Percentiles rank a stretch among this genome's conserved stretches.
These are phyloP conservation scores for Leptodontidium sp. DNA, from an alignment of 2,329 filamentous ascomycete genomes.

Conservation along the genomic window DNA sequence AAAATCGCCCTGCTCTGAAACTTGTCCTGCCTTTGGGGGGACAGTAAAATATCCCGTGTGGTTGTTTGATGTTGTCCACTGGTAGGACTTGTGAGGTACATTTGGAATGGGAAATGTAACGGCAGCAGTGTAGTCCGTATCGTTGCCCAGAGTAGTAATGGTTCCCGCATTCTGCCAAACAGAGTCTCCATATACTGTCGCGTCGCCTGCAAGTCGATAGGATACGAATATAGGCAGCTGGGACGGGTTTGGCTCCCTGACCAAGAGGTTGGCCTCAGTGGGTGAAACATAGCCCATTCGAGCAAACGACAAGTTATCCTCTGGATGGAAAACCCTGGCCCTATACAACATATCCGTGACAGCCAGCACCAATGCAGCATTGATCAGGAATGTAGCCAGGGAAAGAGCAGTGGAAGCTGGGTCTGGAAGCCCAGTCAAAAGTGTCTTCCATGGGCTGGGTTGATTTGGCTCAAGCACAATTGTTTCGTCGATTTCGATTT, in stretches of 20 bases:
- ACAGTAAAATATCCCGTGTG: constrained; percentile 83
- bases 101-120: constrained; percentile 71
- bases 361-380: constrained; percentile 72
- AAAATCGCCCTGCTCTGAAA: constrained; percentile 73
- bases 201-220: constrained; percentile 62
- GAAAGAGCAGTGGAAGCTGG: constrained; percentile 73
- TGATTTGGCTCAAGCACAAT: constrained; percentile 65
- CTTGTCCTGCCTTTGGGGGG: constrained; percentile 73
- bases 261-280: constrained; percentile 78
- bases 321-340: constrained; percentile 73
- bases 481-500: constrained; percentile 70
- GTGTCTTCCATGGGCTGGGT: constrained; percentile 65
- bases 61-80: constrained; percentile 88
- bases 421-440: constrained; percentile 80
- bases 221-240: constrained; percentile 81
- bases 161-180: constrained; percentile 73
- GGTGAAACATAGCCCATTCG: constrained; percentile 88
- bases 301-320: constrained; percentile 82
- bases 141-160: constrained; percentile 71
- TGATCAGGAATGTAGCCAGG: constrained; percentile 73
- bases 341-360: constrained; percentile 81
- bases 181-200: constrained; percentile 61
- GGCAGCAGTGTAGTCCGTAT: constrained; percentile 83
- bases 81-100: constrained; percentile 76
- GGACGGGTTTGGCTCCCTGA: constrained; percentile 81